Evolutionary conservation across 768 basidiomycete species (phyloP).

Genomic region (Rhodosporidiobolus odoratus): DNA sequence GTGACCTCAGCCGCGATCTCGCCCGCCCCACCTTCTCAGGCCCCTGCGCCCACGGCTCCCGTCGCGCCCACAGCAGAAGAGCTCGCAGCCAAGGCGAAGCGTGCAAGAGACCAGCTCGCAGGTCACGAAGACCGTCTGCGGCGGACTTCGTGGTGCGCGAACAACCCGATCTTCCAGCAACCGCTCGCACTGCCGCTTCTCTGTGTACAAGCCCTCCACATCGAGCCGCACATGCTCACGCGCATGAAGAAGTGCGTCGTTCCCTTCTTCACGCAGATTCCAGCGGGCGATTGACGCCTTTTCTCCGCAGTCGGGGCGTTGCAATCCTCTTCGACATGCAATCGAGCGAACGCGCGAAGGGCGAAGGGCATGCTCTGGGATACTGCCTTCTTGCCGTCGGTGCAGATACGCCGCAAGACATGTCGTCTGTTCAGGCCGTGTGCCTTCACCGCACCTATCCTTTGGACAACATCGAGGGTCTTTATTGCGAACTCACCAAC

Average conservation of each 20-base stretch:
- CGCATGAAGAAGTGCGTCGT: slow-evolving; percentile 14
- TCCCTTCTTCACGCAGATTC: too few species aligned
- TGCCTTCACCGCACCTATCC: slow-evolving; percentile 23
- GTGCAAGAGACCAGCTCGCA: not conserved
- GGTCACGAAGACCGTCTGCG: slow-evolving; percentile 16
- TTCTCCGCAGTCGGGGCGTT: slow-evolving; percentile 5
- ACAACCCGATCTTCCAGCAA: not conserved
- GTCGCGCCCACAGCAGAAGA: not conserved
- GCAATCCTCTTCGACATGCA: slow-evolving; percentile 13
- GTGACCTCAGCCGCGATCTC: not conserved
- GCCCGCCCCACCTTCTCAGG: not conserved
- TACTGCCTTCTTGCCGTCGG: slow-evolving; percentile 15
- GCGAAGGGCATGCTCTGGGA: slow-evolving; percentile 20
- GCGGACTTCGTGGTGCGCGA: not conserved
- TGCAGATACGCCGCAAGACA: slow-evolving; percentile 7
- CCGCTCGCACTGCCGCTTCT: not conserved
- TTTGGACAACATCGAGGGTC: slow-evolving; percentile 8
- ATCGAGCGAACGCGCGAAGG: not conserved
- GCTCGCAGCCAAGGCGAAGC: not conserved
- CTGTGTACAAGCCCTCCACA: slow-evolving; percentile 7
- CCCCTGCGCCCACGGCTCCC: not conserved
- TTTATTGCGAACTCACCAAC: slow-evolving; percentile 23
- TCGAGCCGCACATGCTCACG: slow-evolving; percentile 4
- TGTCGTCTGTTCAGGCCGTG: slow-evolving; percentile 15
- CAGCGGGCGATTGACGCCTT: not conserved